Percentiles rank a stretch among this genome's conserved stretches.
Evolutionary conservation across 2,329 filamentous ascomycete species (phyloP).

Genomic region (Salinomyces thailandicus): DNA sequence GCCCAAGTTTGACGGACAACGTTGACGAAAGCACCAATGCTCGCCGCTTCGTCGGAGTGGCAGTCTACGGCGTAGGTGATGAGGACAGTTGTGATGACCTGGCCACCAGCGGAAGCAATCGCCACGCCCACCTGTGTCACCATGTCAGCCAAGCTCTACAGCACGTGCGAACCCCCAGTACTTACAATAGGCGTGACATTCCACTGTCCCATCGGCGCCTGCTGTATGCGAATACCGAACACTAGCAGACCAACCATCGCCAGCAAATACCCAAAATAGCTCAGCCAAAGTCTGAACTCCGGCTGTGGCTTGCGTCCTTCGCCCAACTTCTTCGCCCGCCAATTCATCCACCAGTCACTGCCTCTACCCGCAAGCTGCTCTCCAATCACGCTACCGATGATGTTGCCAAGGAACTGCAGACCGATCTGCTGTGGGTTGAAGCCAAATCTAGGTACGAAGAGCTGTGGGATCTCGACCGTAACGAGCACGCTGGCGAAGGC

Average conservation of each 20-base stretch:
- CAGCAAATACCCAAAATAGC: conserved; percentile 43
- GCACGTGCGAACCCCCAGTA: conserved; percentile 33
- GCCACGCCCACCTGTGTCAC: conserved; percentile 28
- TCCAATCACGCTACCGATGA: conserved; percentile 48
- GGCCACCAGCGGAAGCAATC: conserved; percentile 44
- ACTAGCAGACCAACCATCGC: conserved; percentile 44
- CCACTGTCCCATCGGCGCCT: conserved; percentile 37
- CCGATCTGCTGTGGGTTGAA: conserved; percentile 50
- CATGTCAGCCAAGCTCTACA: conserved; percentile 23
- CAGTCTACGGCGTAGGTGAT: conserved; percentile 53
- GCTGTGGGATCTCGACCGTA: conserved; percentile 50
- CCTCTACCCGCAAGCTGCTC: conserved; percentile 47
- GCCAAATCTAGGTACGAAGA: conserved; percentile 45
- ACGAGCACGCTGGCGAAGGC: conserved; percentile 43
- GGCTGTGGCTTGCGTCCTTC: conserved; percentile 27
- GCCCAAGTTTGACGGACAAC: conserved; percentile 46
- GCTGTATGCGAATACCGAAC: conserved; percentile 43
- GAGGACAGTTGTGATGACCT: conserved; percentile 50
- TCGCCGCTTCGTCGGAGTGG: conserved; percentile 41
- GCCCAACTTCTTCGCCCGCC: conserved; percentile 25
- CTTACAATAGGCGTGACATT: conserved; percentile 43
- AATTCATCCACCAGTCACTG: conserved; percentile 45
- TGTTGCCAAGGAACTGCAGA: conserved; percentile 47
- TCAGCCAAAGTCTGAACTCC: conserved; percentile 49
- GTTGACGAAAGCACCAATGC: conserved; percentile 49